Percentiles rank a stretch among this genome's conserved stretches.
Evolutionary conservation across 805 yeast genomes (phyloP).

Genomic region (Saccharomycopsis selenospora): DNA sequence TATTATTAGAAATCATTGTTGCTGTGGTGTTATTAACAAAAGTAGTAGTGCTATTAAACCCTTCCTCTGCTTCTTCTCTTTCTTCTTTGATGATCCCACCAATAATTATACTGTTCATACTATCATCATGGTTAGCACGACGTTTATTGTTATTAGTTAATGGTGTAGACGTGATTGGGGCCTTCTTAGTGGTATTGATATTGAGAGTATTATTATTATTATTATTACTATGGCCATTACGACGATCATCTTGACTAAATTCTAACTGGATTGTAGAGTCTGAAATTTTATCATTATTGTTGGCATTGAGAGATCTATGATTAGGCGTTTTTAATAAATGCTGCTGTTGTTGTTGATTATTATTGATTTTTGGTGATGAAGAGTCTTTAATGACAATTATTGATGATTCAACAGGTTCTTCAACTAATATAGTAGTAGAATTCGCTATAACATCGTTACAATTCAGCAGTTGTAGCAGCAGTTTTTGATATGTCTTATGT

Average conservation of each 20-base stretch:
- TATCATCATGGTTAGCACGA: neutral
- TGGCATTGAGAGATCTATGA: neutral
- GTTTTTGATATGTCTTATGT: too few relatives aligned
- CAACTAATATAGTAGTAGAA: too few relatives aligned
- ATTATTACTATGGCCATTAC: too few relatives aligned
- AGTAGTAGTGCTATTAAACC: neutral
- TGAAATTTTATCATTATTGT: slow-evolving; percentile 1
- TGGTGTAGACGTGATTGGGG: slow-evolving; percentile 18
- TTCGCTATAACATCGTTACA: too few relatives aligned
- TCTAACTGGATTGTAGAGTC: slow-evolving; percentile 18
- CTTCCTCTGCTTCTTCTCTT: neutral
- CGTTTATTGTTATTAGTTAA: neutral
- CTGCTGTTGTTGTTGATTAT: too few relatives aligned
- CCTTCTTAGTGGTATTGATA: neutral
- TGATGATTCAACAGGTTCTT: too few relatives aligned
- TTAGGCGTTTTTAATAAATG: neutral
- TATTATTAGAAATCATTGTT: neutral
- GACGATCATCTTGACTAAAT: slow-evolving; percentile 7
- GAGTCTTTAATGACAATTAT: too few relatives aligned
- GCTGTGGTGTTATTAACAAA: neutral
- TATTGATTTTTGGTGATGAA: too few relatives aligned
- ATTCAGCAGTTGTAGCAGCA: neutral
- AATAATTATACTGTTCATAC: neutral
- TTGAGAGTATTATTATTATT: neutral
- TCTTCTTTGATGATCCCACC: neutral